Evolutionary conservation across 352 stramenopile genomes (phyloP).

Genomic region (Pythium myriotylum): DNA sequence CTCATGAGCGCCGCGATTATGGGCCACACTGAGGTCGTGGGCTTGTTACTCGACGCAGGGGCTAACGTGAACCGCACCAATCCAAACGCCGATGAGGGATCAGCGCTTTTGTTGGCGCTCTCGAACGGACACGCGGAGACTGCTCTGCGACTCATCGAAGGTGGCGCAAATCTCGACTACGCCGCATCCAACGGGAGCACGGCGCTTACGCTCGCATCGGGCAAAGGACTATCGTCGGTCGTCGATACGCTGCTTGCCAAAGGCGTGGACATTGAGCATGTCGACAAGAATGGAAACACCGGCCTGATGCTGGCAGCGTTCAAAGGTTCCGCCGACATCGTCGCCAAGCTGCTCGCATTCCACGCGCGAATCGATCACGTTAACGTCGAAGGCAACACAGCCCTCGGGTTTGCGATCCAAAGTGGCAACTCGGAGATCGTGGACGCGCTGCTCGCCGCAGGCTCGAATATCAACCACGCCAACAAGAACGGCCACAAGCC

Average conservation of each 20-base stretch:
- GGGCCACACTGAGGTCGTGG: background rate
- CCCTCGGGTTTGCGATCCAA: background rate
- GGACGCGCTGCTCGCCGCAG: conserved; percentile 1
- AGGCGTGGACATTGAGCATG: background rate
- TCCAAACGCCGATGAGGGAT: too few species aligned
- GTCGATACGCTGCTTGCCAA: background rate
- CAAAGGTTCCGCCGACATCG: too few species aligned
- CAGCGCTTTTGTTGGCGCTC: too few species aligned
- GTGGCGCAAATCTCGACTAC: background rate
- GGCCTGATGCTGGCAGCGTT: too few species aligned
- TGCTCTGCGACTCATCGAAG: background rate
- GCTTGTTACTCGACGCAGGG: background rate
- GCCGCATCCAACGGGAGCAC: background rate
- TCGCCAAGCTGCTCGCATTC: too few species aligned
- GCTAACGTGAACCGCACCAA: too few species aligned
- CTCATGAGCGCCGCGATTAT: too few species aligned
- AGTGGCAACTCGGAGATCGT: background rate
- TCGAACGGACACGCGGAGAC: too few species aligned
- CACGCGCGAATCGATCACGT: too few species aligned
- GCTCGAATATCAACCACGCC: conserved; percentile 1
- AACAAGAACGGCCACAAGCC: background rate
- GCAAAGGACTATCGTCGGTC: background rate
- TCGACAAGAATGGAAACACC: background rate
- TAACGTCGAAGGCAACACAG: background rate
- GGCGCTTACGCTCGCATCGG: background rate